phyloP scores from a whole-genome alignment of 2,329 filamentous ascomycete species.

The Nigrospora sphaerica region DNA sequence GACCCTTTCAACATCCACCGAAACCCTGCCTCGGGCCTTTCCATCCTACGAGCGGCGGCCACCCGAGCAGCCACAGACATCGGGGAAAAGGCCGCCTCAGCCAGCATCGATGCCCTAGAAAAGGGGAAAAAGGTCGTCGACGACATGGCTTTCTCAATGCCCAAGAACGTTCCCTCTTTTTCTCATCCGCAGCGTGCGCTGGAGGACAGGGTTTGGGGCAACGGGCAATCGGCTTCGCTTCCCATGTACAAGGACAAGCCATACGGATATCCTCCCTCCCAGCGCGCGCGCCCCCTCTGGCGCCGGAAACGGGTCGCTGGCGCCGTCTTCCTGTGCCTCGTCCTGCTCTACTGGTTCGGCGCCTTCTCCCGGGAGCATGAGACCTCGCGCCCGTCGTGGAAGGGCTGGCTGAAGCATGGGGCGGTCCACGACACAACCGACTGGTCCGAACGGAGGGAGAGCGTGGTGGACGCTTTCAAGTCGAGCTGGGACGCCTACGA shows the following conservation, averaged over 20 bases:
- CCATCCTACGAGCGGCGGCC: slow-evolving; percentile 41
- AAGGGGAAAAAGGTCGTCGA: slow-evolving; percentile 27
- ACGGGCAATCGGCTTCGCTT: slow-evolving; percentile 43
- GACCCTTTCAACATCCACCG: slow-evolving; percentile 38
- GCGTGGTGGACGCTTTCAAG: slow-evolving; percentile 82
- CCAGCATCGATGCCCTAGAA: slow-evolving; percentile 39
- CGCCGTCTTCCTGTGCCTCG: slow-evolving; percentile 46
- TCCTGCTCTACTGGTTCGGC: slow-evolving; percentile 64
- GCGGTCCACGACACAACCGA: slow-evolving; percentile 41
- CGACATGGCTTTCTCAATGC: slow-evolving; percentile 60
- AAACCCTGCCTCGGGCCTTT: slow-evolving; percentile 12
- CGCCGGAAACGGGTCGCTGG: slow-evolving; percentile 54
- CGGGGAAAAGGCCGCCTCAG: slow-evolving; percentile 41
- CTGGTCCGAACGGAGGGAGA: slow-evolving; percentile 72
- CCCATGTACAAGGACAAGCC: slow-evolving; percentile 99
- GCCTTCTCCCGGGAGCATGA: slow-evolving; percentile 38
- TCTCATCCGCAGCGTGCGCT: slow-evolving; percentile 54
- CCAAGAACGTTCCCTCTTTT: slow-evolving; percentile 65
- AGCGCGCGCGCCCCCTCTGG: slow-evolving; percentile 52
- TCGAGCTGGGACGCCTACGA: slow-evolving; percentile 91
- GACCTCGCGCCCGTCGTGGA: slow-evolving; percentile 38
- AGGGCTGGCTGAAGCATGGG: slow-evolving; percentile 47
- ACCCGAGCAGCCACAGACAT: slow-evolving; percentile 36
- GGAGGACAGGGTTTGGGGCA: slow-evolving; percentile 62
- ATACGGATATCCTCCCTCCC: slow-evolving; percentile 59